These are phyloP conservation scores for Monosporascus sp. DNA, from an alignment of 2,329 filamentous ascomycete species.

Conservation along the genomic window DNA sequence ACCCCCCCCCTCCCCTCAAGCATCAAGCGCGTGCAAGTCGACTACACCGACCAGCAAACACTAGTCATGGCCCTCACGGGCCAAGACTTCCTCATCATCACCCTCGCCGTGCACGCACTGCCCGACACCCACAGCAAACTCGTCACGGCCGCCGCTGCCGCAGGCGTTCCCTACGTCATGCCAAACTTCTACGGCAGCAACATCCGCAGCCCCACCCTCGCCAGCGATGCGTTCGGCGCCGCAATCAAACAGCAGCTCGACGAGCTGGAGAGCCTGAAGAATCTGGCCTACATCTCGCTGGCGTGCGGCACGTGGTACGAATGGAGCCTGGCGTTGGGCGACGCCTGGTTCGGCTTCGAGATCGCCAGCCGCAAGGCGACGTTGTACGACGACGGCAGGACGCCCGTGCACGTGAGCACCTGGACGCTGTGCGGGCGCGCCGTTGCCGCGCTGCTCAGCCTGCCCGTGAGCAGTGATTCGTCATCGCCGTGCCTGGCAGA, in stretches of 20 bases:
- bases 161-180: slow-evolving; percentile 45
- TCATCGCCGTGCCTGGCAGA: slow-evolving; percentile 28
- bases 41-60: slow-evolving; percentile 34
- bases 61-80: slow-evolving; percentile 28
- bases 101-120: slow-evolving; percentile 38
- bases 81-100: slow-evolving; percentile 41
- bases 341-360: slow-evolving; percentile 39
- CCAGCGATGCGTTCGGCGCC: too few species aligned
- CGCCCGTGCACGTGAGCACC: slow-evolving; percentile 48
- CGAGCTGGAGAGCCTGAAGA: too few species aligned
- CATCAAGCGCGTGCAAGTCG: slow-evolving; percentile 31
- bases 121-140: slow-evolving; percentile 42
- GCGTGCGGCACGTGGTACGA: slow-evolving; percentile 43
- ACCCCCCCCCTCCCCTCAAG: too few species aligned
- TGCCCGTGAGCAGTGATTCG: slow-evolving; percentile 27
- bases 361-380: slow-evolving; percentile 31
- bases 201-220: too few species aligned
- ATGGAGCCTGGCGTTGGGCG: slow-evolving; percentile 34
- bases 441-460: slow-evolving; percentile 40
- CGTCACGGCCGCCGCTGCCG: slow-evolving; percentile 47
- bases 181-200: neutral
- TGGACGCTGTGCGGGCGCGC: slow-evolving; percentile 49
- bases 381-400: slow-evolving; percentile 48
- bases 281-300: too few species aligned
- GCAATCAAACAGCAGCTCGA: too few species aligned